Evolutionary conservation across 116 monocot genomes (phyloP), one percentile per base, ranked within the genome.

Genomic region (Cymodocea nodosa): DNA sequence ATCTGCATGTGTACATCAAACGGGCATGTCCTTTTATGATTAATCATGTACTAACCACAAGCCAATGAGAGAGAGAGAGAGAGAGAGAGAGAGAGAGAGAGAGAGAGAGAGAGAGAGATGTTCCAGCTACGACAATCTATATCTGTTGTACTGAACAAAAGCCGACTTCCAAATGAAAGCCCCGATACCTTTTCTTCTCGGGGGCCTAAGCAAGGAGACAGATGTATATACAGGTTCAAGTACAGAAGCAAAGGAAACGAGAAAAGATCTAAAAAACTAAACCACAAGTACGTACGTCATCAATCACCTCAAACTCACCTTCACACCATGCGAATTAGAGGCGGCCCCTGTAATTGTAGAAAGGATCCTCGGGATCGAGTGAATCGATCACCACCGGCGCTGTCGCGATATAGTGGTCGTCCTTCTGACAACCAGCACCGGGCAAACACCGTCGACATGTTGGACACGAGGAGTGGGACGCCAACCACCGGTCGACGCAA

Each of bases 401-500:
- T 1, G 25, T 4, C n/a, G 17, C 54, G 18, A 20, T 16, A 54
- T 16, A 54, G 15, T 17, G 54, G 20, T 5, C 6, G 18, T 16
- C 20, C 54, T 54, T 54, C 54, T 54, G 10, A 16, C 18, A 16
- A 16, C 16, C 54, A 20, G 3, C 16, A 20, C 16, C 17, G 15
- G 54, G 5, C 54, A 54, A 54, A 18, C 54, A 54, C 54, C 20
- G 44, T n/a, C 66, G 66, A 30, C 66, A 86, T 0, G 80, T 86
- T 6, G 83, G 86, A 67, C 86, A 86, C 4, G 86, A 80, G 6
- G 83, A 74, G 49, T 75, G 71, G 4, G 70, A 57, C 48, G 49
- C 20, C 8, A 86, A 75, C 86, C 86, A 86, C 56, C 75, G 68
- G 56, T 86, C 86, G 52, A 86, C 57, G 73, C 83, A 86, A 19